phyloP scores from a whole-genome alignment of 1,284 basidiomycete species.

The Phenoliferia sp. region DNA sequence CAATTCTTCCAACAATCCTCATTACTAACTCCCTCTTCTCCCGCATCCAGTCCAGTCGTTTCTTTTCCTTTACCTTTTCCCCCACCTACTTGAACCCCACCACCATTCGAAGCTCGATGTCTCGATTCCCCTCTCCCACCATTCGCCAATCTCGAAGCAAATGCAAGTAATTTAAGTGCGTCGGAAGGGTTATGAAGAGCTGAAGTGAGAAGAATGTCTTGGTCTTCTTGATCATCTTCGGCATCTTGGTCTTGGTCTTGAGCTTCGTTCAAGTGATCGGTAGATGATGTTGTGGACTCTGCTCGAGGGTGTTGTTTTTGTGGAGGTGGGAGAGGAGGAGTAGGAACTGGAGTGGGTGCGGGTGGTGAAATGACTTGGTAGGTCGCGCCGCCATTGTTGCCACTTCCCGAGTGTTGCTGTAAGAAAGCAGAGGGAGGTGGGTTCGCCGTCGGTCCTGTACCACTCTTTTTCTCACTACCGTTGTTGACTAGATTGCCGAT shows the following conservation, averaged over 20 bases:
- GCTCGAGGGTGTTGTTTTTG: constrained; percentile 3
- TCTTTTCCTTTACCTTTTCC: too few species aligned
- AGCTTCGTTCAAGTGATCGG: too few species aligned
- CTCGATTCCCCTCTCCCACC: too few species aligned
- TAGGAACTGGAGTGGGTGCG: constrained; percentile 1
- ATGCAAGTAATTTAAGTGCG: constrained; percentile 27
- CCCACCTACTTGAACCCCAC: too few species aligned
- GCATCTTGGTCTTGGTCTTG: too few species aligned
- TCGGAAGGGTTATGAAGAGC: constrained; percentile 30
- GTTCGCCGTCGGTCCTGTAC: too few species aligned
- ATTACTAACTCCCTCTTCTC: not conserved
- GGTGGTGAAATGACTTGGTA: too few species aligned
- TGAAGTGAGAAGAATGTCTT: constrained; percentile 26
- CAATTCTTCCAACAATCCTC: constrained; percentile 19
- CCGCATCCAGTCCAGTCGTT: not conserved
- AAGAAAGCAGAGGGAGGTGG: too few species aligned
- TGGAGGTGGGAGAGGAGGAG: constrained; percentile 1
- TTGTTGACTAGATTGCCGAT: not conserved
- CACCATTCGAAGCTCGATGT: not conserved
- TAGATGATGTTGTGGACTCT: too few species aligned
- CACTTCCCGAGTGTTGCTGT: too few species aligned
- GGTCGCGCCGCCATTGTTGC: too few species aligned
- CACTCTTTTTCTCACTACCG: too few species aligned
- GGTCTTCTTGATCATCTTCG: constrained; percentile 1
- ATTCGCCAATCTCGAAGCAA: constrained; percentile 21